phyloP scores from a whole-genome alignment of 495 filamentous ascomycete species.

The Hypoxylon fragiforme region DNA sequence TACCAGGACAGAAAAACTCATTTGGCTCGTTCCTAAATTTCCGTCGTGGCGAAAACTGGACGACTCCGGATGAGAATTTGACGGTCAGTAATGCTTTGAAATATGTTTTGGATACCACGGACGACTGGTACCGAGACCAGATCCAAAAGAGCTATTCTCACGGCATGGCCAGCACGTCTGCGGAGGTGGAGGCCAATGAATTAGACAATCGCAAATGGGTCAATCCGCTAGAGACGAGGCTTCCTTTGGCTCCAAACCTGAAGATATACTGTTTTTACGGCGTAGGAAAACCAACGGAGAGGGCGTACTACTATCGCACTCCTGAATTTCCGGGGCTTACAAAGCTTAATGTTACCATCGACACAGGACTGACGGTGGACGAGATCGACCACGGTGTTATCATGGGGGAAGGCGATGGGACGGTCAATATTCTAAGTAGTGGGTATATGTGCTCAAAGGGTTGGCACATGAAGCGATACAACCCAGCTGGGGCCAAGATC shows the following conservation, averaged over 20 bases:
- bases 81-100: constrained; percentile 75
- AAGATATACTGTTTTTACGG: constrained; percentile 99
- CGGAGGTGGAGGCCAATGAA: constrained; percentile 87
- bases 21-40: constrained; percentile 89
- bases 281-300: constrained; percentile 86
- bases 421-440: constrained; percentile 81
- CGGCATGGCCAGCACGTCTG: constrained; percentile 78
- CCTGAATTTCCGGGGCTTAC: constrained; percentile 64
- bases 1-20: constrained; percentile 66
- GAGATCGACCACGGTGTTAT: constrained; percentile 84
- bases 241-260: constrained; percentile 85
- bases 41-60: constrained; percentile 60
- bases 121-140: constrained; percentile 81
- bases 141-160: constrained; percentile 78
- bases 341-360: constrained; percentile 84
- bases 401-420: constrained; percentile 94
- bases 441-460: constrained; percentile 97
- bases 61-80: constrained; percentile 67
- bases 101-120: constrained; percentile 75
- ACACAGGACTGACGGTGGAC: constrained; percentile 70
- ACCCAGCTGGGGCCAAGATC: constrained; percentile 79
- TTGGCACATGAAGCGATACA: constrained; percentile 92
- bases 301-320: constrained; percentile 86
- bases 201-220: constrained; percentile 83
- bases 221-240: constrained; percentile 88